Base-by-base conservation (phyloP, 2,329 filamentous ascomycete genomes). In the Dactylonectria macrodidyma region DNA sequence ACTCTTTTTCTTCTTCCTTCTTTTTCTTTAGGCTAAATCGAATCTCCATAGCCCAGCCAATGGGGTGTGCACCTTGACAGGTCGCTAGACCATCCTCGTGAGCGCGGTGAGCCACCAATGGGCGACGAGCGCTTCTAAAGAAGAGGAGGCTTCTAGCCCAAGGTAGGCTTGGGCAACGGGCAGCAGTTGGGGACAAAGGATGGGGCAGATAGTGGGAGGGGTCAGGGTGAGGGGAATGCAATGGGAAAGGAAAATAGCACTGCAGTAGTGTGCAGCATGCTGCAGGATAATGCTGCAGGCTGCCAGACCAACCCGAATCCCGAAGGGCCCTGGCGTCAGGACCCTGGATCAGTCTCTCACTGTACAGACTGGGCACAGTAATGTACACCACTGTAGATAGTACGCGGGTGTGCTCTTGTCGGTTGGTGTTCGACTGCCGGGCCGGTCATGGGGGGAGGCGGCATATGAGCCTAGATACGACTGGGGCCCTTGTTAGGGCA, bases 91-190 rank as follows among this genome's bases (percentile, higher is more conserved):
- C 63, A 36, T 74, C 68, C 69, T 69, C 70, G 62, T 66, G 71
- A 68, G 57, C 62, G 59, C 24, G 52, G 61, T 59, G 61, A 67
- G 64, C 36, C 51, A 46, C 74, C 74, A 76, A 76, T 76, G 30
- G 62, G 41, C 59, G 57, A 24, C 36, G 44, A 65, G 74, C 74
- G 74, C 74, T 76, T 76, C 66, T 76, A 76, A 56, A 61, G 61
- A 65, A 52, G 60, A 62, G 60, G 59, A 64, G 55, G 59, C 48
- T 59, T 33, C 41, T 48, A 59, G 19, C 46, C 41, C 61, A 22
- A 44, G 54, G 54, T 52, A 24, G 61, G 50, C n/a, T 38, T 38
- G 54, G 38, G 19, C 50, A 30, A 52, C 50, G 3, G 19, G 50
- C 50, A 52, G 30, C 4, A 52, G 26, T 52, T 36, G 50, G 50